phyloP scores from a whole-genome alignment of 176 grass and related monocot genomes.

The Elaeis guineensis region DNA sequence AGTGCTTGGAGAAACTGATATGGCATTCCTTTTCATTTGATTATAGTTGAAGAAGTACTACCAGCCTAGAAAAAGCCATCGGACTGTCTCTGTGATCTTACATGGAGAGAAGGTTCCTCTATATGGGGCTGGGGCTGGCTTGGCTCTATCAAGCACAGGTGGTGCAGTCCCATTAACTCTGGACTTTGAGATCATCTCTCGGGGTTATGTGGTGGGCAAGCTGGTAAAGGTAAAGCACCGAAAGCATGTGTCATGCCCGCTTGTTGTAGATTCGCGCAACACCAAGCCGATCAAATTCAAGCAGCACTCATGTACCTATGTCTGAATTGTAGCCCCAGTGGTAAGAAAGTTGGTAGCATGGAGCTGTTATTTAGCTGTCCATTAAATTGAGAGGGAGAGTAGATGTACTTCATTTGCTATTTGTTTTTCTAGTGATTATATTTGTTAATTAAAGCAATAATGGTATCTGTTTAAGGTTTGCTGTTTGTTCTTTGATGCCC shows the following conservation, averaged over 20 bases:
- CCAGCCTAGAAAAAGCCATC: constrained; percentile 59
- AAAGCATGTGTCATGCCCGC: constrained; percentile 35
- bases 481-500: no score
- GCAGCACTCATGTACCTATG: constrained; percentile 34
- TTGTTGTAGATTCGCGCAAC: constrained; percentile 28
- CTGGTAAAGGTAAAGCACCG: constrained; percentile 70
- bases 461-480: no score
- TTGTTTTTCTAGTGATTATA: no score
- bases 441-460: no score
- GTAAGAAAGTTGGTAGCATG: no score
- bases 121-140: constrained; percentile 64
- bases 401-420: no score
- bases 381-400: no score
- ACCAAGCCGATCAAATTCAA: constrained; percentile 48
- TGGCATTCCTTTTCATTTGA: not conserved
- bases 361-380: no score
- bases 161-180: constrained; percentile 49
- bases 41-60: constrained; percentile 64
- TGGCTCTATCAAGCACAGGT: constrained; percentile 30
- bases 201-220: constrained; percentile 69
- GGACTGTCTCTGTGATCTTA: constrained; percentile 26
- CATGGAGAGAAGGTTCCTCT: constrained; percentile 78
- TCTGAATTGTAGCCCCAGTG: constrained; percentile 1
- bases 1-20: no score
- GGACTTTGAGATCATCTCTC: constrained; percentile 31